phyloP scores from a whole-genome alignment of 352 stramenopile species.

The Phytopythium delawarense region DNA sequence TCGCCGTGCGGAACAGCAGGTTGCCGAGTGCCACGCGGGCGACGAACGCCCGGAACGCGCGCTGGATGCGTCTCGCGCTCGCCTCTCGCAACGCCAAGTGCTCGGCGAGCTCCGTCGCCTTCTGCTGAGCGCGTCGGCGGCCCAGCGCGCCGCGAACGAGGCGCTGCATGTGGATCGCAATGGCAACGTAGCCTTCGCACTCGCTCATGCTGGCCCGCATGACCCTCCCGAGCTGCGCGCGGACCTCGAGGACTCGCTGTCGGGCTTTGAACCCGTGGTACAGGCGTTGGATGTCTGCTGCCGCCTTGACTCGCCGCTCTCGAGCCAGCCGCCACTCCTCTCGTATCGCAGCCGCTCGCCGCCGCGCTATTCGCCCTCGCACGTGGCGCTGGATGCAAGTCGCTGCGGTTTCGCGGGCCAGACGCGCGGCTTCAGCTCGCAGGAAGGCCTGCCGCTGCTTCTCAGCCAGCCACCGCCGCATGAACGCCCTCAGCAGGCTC shows the following conservation, averaged over 20 bases:
- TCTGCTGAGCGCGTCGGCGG: slow-evolving; percentile 17
- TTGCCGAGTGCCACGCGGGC: slow-evolving; percentile 34
- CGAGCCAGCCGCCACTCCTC: slow-evolving; percentile 13
- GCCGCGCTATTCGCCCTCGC: slow-evolving; percentile 38
- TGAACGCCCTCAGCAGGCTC: slow-evolving; percentile 22
- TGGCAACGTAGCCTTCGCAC: slow-evolving; percentile 8
- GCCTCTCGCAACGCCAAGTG: slow-evolving; percentile 17
- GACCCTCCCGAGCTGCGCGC: slow-evolving; percentile 12
- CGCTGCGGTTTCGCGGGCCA: slow-evolving; percentile 26
- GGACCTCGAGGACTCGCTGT: slow-evolving; percentile 10
- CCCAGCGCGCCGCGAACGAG: slow-evolving; percentile 36
- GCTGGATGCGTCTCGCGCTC: slow-evolving; percentile 42
- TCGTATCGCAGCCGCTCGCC: slow-evolving; percentile 16
- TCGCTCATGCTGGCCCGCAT: slow-evolving; percentile 17
- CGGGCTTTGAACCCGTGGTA: slow-evolving; percentile 29
- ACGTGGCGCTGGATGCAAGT: slow-evolving; percentile 33
- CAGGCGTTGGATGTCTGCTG: slow-evolving; percentile 35
- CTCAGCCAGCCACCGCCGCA: slow-evolving; percentile 27
- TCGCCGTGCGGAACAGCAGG: slow-evolving; percentile 34
- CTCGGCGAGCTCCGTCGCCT: slow-evolving; percentile 16
- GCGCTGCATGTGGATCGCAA: slow-evolving; percentile 35
- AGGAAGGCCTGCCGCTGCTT: slow-evolving; percentile 32
- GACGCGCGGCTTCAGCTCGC: slow-evolving; percentile 26
- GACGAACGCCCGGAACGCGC: slow-evolving; percentile 45
- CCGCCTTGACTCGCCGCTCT: slow-evolving; percentile 16